These are phyloP conservation scores for Lizonia empirigonia DNA, from an alignment of 2,329 filamentous ascomycete genomes.

Conservation along the genomic window DNA sequence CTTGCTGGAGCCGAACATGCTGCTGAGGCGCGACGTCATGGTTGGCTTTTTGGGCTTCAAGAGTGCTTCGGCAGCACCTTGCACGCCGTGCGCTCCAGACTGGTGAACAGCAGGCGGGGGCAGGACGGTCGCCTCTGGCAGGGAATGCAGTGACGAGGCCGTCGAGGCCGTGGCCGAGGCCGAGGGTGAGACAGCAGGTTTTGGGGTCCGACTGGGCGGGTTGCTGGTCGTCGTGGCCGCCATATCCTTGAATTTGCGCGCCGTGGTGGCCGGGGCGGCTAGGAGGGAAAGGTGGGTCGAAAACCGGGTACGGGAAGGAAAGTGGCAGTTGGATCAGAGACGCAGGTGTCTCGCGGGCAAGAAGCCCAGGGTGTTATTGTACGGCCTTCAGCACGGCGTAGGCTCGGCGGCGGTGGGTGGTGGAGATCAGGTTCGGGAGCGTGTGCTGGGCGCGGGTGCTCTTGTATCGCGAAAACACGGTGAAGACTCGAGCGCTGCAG, in stretches of 20 bases:
- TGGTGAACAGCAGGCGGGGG: slow-evolving; percentile 36
- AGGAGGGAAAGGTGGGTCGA: slow-evolving; percentile 23
- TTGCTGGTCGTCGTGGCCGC: slow-evolving; percentile 39
- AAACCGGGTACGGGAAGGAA: slow-evolving; percentile 10
- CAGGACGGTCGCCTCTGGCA: slow-evolving; percentile 41
- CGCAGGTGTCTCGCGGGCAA: slow-evolving; percentile 49
- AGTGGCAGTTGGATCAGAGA: slow-evolving; percentile 32
- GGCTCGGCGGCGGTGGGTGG: slow-evolving; percentile 33
- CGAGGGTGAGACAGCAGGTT: slow-evolving; percentile 39
- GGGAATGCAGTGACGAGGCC: slow-evolving; percentile 46
- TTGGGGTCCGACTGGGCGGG: slow-evolving; percentile 33
- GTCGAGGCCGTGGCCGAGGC: slow-evolving; percentile 44
- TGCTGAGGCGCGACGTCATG: slow-evolving; percentile 51
- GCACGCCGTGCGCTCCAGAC: slow-evolving; percentile 34
- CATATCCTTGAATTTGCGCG: slow-evolving; percentile 33
- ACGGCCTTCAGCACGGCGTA: slow-evolving; percentile 47
- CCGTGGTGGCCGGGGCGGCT: slow-evolving; percentile 23
- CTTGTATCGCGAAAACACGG: slow-evolving; percentile 39
- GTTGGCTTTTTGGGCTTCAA: slow-evolving; percentile 49
- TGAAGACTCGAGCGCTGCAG: slow-evolving; percentile 17
- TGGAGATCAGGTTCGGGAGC: slow-evolving; percentile 41
- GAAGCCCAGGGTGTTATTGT: slow-evolving; percentile 47
- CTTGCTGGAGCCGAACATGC: slow-evolving; percentile 48
- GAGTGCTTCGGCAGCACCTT: slow-evolving; percentile 40
- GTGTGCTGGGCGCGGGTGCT: slow-evolving; percentile 32